Base-by-base conservation (phyloP, 2,329 filamentous ascomycete genomes). In the Verruconis gallopava region DNA sequence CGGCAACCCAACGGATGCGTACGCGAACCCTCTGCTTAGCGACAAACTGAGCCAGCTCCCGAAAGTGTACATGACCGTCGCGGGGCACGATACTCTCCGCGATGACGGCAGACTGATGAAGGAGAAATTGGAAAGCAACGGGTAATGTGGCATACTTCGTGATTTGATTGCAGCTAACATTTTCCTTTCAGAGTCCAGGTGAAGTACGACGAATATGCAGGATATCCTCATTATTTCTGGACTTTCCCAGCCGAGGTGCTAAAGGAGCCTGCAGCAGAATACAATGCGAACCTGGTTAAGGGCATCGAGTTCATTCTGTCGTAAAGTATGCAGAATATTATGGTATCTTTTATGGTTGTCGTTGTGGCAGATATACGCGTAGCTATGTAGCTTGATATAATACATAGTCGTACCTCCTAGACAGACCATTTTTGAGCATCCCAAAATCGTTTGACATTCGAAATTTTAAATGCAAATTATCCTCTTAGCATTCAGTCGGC, bases 221-320 rank as follows among this genome's bases (percentile, higher is more conserved):
- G 57, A 19, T 60, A 61, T 45, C 58, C 58, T 4, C 58, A 61
- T 33, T 59, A 53, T 32, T 56, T 56, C 39, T 60, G 57, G 52
- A 51, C 46, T n/a, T 61, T 53, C 49, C 58, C 58, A 9, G 57
- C 58, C 5, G 30, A 49, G 1, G 51, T 50, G 15, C 48, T 58
- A 18, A 53, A 55, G 9, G 36, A 50, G 33, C 52, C 53, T 3
- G 47, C 45, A 14, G 44, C 51, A 14, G 43, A 53, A 14, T 57
- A 54, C 32, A 47, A 50, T 19, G 42, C 33, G 2, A 49, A 56
- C n/a, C 21, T 58, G 13, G 40, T 38, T 1, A 49, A 47, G 14
- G 55, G 55, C 1, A 46, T 58, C 1, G 47, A 51, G 4, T 57
- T 48, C 19, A 48, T 56, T 3, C 28, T 53, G 2, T 34, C 25